Percentiles rank a stretch among this genome's conserved stretches.
Conservation (phyloP, 345 rosid genomes). For the Bruguiera sexangula region DNA sequence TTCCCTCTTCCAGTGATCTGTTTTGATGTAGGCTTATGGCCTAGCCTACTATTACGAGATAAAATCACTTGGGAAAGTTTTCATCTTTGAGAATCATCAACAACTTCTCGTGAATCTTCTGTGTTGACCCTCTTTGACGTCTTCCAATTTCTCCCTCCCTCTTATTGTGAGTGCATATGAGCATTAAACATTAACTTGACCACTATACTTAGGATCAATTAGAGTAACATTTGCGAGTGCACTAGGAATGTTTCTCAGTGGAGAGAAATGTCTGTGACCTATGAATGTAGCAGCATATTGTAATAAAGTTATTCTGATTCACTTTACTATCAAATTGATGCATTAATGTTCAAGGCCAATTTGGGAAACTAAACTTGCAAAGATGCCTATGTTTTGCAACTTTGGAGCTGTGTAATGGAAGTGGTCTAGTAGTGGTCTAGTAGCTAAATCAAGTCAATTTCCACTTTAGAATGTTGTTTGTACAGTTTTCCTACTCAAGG, state of each 20-base stretch:
- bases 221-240: background rate
- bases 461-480: slow-evolving; percentile 3
- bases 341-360: slow-evolving; percentile 9
- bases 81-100: background rate
- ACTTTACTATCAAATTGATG: background rate
- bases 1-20: background rate
- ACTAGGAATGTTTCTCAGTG: background rate
- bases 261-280: background rate
- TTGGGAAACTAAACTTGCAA: background rate
- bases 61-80: background rate
- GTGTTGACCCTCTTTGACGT: background rate
- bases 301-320: background rate
- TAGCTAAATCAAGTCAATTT: background rate
- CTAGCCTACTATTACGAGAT: background rate
- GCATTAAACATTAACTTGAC: background rate
- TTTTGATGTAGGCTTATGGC: slow-evolving; percentile 6
- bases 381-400: background rate
- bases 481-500: background rate
- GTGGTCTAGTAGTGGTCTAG: background rate
- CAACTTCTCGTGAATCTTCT: slow-evolving; percentile 1
- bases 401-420: background rate
- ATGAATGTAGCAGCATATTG: slow-evolving; percentile 7
- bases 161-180: background rate
- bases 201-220: background rate
- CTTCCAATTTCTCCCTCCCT: background rate